Conservation (phyloP, 345 rosid genomes). For the Corymbia maculata region DNA sequence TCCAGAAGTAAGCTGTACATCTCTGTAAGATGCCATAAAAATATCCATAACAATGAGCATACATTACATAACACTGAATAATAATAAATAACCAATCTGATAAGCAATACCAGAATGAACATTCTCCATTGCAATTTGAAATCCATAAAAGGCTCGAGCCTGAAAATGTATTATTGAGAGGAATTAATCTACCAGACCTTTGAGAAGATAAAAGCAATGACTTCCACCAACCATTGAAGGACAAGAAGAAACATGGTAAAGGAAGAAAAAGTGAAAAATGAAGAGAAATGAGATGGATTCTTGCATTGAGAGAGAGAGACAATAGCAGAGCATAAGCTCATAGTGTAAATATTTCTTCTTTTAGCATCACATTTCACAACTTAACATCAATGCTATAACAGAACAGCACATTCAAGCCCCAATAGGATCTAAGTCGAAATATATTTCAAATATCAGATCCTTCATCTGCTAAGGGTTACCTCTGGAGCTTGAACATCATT, state of each 20-base stretch:
- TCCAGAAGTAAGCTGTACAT: constrained; percentile 95
- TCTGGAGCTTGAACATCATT: constrained; percentile 86
- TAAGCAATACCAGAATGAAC: constrained; percentile 73
- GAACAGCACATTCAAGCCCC: background rate
- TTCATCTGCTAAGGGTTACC: constrained; percentile 20
- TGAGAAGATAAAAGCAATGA: background rate
- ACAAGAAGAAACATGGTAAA: background rate
- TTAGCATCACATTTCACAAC: background rate
- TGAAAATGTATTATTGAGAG: constrained; percentile 5
- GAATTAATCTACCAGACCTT: background rate
- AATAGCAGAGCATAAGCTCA: background rate
- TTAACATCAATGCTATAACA: background rate
- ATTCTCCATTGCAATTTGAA: constrained; percentile 95
- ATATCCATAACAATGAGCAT: constrained; percentile 1
- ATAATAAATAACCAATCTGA: background rate
- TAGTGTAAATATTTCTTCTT: too few species aligned
- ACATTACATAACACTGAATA: background rate
- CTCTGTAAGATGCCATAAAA: constrained; percentile 25
- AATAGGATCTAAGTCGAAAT: background rate
- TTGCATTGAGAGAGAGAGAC: background rate
- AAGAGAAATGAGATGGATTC: background rate
- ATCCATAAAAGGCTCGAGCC: constrained; percentile 93
- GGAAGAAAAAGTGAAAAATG: background rate
- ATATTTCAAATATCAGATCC: background rate
- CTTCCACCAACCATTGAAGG: background rate